phyloP scores from a whole-genome alignment of 129 eudicot species.

The Apium graveolens region DNA sequence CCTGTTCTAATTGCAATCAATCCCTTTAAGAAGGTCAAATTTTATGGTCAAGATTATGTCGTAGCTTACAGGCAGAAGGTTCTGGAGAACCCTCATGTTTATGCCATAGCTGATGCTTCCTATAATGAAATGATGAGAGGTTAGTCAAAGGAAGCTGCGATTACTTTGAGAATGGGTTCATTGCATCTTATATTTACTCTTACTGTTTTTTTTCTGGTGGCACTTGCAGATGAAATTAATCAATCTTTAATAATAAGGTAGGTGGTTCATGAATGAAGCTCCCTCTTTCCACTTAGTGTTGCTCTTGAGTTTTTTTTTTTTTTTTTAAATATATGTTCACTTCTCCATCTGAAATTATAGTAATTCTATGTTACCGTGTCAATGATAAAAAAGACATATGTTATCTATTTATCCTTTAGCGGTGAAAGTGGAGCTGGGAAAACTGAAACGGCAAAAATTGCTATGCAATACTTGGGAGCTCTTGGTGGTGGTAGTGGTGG shows the following conservation, averaged over 20 bases:
- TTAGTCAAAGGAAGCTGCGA: neutral
- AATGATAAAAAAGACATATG: neutral
- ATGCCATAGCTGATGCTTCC: slow-evolving; percentile 25
- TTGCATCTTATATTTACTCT: neutral
- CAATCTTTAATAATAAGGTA: slow-evolving; percentile 6
- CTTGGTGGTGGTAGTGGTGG: slow-evolving; percentile 10
- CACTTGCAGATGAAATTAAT: slow-evolving; percentile 2
- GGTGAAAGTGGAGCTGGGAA: slow-evolving; percentile 12
- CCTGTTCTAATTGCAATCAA: slow-evolving; percentile 26
- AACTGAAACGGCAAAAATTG: slow-evolving; percentile 7
- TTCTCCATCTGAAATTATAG: neutral
- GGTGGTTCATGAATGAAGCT: neutral
- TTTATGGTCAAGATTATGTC: slow-evolving; percentile 23
- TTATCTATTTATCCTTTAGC: neutral
- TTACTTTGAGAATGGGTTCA: neutral
- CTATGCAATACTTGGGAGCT: slow-evolving; percentile 6
- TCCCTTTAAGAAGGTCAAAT: slow-evolving; percentile 24
- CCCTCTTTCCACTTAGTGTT: neutral
- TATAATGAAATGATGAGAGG: slow-evolving; percentile 28
- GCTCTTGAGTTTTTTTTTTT: neutral
- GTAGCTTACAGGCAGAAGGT: slow-evolving; percentile 24
- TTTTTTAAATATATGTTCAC: neutral
- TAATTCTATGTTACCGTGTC: neutral
- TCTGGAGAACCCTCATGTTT: slow-evolving; percentile 24
- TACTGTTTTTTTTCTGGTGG: neutral